Base-by-base conservation (phyloP, 2,329 filamentous ascomycete genomes). In the Epichloe hybrida region DNA sequence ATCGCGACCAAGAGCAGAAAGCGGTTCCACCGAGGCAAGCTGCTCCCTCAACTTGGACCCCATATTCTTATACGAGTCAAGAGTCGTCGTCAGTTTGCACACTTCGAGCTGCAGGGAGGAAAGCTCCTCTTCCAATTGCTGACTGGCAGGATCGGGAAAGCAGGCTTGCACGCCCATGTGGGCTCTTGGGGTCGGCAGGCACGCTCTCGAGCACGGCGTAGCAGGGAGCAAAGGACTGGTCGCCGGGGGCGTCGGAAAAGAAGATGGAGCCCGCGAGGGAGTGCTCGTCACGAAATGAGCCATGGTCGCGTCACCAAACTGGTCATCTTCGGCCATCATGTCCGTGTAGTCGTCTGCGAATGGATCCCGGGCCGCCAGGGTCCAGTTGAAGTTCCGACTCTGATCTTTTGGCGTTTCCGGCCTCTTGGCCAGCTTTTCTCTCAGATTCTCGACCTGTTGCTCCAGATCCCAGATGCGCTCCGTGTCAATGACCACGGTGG, bases 191-290 rank as follows among this genome's bases (percentile, higher is more conserved):
- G 54, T 53, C 5, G 41, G 53, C 3, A 37, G 38, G 20, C 34
- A 17, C 31, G 2, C 15, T 27, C 20, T 36, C 13, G 40, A 69
- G 40, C 60, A 67, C 0, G 75, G 74, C 2, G 72, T 71, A 0
- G 59, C 52, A 53, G 55, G 61, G 0, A 64, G 53, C 0, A 64
- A 55, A 1, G 74, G 73, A 41, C 77, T 80, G 0, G 77, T 80
- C 2, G 72, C 69, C 1, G 77, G 77, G 0, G 77, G 77, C 0
- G 76, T 77, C 4, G 72, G 72, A 54, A 80, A 79, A 0, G 75
- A 77, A n/a, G 63, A 59, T 43, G 64, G 61, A 41, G 64, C 60
- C 15, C 65, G 59, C 2, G 70, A 69, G 0, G 77, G 77, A 3
- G 77, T 80, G 59, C 77, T 74, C 57, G 71, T 73, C 7, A 68